These are phyloP conservation scores for Heliamphora exappendiculata DNA, from an alignment of 148 eudicot genomes.

Conservation along the genomic window DNA sequence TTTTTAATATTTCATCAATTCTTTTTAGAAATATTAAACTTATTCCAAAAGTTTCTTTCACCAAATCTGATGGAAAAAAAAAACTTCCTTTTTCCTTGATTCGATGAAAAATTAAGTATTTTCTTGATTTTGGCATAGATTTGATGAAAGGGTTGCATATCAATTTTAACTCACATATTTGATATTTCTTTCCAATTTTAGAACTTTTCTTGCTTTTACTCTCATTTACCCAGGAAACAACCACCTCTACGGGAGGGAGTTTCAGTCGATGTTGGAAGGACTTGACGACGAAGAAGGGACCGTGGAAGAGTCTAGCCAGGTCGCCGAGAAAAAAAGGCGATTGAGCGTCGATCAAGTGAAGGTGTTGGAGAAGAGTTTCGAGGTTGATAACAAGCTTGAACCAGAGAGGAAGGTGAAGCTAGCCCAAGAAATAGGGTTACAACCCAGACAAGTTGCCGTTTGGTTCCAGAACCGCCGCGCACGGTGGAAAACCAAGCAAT, in stretches of 20 bases:
- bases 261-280: conserved; percentile 62
- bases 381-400: conserved; percentile 86
- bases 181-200: not conserved
- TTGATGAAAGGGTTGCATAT: no score
- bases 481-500: conserved; percentile 84
- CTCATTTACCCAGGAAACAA: conserved; percentile 39
- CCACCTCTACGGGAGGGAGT: conserved; percentile 50
- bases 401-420: conserved; percentile 85
- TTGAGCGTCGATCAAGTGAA: conserved; percentile 75
- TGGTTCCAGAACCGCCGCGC: conserved; percentile 98
- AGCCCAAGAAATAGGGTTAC: conserved; percentile 83
- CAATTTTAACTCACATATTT: no score
- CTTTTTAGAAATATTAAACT: no score
- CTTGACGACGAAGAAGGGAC: conserved; percentile 63
- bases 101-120: no score
- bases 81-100: no score
- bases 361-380: conserved; percentile 84
- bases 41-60: no score
- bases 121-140: no score
- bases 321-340: conserved; percentile 66
- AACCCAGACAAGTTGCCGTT: conserved; percentile 96
- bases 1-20: no score
- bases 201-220: no score
- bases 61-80: no score
- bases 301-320: conserved; percentile 48